These are phyloP conservation scores for Nakaseomyces nivariensis DNA, from an alignment of 1,139 yeast genomes.

Conservation along the genomic window DNA sequence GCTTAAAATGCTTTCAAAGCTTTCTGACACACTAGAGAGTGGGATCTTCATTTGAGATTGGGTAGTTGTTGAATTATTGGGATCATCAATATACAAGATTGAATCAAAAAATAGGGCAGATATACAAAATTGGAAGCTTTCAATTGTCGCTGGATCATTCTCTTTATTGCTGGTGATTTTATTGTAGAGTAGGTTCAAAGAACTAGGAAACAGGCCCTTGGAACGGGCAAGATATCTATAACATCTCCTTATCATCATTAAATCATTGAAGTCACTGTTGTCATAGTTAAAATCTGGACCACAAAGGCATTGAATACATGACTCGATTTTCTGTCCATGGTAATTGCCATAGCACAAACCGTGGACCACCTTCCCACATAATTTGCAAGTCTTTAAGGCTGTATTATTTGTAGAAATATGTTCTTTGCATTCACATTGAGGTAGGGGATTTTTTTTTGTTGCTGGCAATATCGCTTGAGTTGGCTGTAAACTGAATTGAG, in stretches of 20 bases:
- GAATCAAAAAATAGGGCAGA: slow-evolving; percentile 19
- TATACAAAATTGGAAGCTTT: slow-evolving; percentile 15
- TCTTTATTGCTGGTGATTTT: slow-evolving; percentile 12
- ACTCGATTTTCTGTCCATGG: slow-evolving; percentile 5
- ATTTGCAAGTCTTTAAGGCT: slow-evolving; percentile 16
- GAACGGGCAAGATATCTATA: slow-evolving; percentile 17
- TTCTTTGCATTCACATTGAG: slow-evolving; percentile 29
- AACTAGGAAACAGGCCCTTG: slow-evolving; percentile 16
- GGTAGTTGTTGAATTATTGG: neutral
- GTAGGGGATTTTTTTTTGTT: neutral
- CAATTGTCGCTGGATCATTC: slow-evolving; percentile 8
- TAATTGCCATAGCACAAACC: slow-evolving; percentile 27
- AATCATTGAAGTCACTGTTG: slow-evolving; percentile 14
- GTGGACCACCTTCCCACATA: slow-evolving; percentile 26
- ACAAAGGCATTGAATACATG: slow-evolving; percentile 26
- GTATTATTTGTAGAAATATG: slow-evolving; percentile 11
- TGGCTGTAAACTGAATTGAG: slow-evolving; percentile 21
- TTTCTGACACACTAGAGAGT: slow-evolving; percentile 11
- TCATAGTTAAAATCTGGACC: slow-evolving; percentile 16
- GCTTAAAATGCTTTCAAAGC: slow-evolving; percentile 14
- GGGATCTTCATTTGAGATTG: neutral
- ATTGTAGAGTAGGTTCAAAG: slow-evolving; percentile 10
- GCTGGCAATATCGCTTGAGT: slow-evolving; percentile 22
- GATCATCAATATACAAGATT: slow-evolving; percentile 11
- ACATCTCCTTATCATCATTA: slow-evolving; percentile 27